Evolutionary conservation across 768 basidiomycete genomes (phyloP).

Genomic region (Kwoniella heveanensis): DNA sequence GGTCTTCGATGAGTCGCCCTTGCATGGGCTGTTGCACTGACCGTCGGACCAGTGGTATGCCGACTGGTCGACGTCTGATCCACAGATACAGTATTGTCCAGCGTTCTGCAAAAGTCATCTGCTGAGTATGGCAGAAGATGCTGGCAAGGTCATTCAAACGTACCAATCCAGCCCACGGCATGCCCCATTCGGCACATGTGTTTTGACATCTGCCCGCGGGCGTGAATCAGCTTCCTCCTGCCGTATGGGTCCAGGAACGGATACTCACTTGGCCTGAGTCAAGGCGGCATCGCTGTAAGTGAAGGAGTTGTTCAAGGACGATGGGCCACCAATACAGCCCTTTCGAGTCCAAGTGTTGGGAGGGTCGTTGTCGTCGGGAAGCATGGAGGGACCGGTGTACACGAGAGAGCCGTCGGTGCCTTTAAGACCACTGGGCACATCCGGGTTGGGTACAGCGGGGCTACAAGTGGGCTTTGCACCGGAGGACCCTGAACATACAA

Average conservation of each 20-base stretch:
- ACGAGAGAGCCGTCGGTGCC: conserved; percentile 23
- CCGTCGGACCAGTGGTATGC: conserved; percentile 14
- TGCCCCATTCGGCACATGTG: conserved; percentile 22
- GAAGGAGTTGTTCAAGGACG: conserved; percentile 13
- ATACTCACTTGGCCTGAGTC: conserved; percentile 22
- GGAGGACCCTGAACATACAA: conserved; percentile 19
- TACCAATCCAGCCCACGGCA: conserved; percentile 17
- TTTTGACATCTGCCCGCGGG: conserved; percentile 20
- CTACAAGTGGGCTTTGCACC: conserved; percentile 25
- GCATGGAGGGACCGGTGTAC: conserved; percentile 8
- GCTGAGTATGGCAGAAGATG: background rate
- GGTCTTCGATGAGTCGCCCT: conserved; percentile 29
- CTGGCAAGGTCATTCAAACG: background rate
- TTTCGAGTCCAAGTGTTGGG: conserved; percentile 18
- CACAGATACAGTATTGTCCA: conserved; percentile 23
- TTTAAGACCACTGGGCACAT: conserved; percentile 6
- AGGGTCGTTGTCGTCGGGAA: background rate
- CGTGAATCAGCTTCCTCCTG: background rate
- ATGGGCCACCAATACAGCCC: conserved; percentile 15
- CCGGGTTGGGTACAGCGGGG: conserved; percentile 3
- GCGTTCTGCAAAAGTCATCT: conserved; percentile 2
- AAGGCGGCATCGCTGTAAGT: conserved; percentile 24
- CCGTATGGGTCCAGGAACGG: background rate
- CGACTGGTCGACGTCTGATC: conserved; percentile 7
- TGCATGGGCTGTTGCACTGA: conserved; percentile 10